Evolutionary conservation across 2,329 filamentous ascomycete genomes (phyloP), one percentile per base, ranked within the genome.

Genomic region (Xylaria sp.): DNA sequence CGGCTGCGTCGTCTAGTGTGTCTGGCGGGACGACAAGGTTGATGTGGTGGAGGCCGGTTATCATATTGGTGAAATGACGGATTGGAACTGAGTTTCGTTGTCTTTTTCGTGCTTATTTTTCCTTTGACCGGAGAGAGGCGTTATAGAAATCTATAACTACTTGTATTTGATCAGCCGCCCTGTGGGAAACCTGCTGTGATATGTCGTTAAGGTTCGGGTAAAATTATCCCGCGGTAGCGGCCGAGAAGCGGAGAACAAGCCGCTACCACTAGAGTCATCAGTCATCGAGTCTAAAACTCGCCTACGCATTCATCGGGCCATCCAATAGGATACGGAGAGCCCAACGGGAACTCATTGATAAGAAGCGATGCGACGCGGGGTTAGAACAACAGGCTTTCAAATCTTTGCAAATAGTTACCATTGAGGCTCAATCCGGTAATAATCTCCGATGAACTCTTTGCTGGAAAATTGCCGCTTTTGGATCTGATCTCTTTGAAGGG

Each of bases 1-100:
- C 80, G 23, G 80, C 77, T 2, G 87, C 87, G 12, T 81, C 79
- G 23, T 81, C 78, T 36, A 89, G 80, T 0, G 85, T 87, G 64
- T 81, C 84, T 0, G 75, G 74, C 0, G 87, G 86, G 10, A 90
- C 85, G n/a, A 84, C 82, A 55, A 90, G 79, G 74, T 89, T 90
- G 68, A 89, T 80, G 77, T 89, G 86, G 2, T 85, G 83, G 60
- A 89, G 79, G 41, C 85, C 84, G 43, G 82, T 80, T 73, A 89
- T 87, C 82, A 86, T 83, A 2, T 53, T 65, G 25, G n/a, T 13
- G 32, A 4, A 28, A 2, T 52, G 15, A 10, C 8, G 25, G 7
- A 13, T 30, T 18, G 20, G 25, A 23, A 30, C 12, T 30, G 2
- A 15, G 28, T 36, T 48, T 7, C 28, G 23, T 25, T 36, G 1